Conservation (phyloP, 2,329 filamentous ascomycete genomes). For the Drechslera avenae region DNA sequence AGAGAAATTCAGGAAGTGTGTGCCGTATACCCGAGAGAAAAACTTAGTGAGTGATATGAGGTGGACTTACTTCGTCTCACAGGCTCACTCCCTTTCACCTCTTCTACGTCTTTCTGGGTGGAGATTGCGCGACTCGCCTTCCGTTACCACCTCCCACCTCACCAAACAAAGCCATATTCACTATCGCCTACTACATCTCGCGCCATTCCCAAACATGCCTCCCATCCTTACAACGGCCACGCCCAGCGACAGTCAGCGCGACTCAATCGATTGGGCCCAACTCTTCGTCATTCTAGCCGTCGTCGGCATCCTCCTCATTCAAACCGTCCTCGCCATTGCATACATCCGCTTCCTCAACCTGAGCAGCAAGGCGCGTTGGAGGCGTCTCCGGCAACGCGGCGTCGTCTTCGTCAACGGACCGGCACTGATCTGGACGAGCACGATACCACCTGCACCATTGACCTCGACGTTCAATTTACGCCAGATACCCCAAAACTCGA, state of each 20-base stretch:
- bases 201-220: neutral
- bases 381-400: slow-evolving; percentile 12
- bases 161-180: too few relatives aligned
- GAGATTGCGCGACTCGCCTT: too few relatives aligned
- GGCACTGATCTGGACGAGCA: slow-evolving; percentile 18
- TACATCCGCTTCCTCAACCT: slow-evolving; percentile 6
- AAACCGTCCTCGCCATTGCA: neutral
- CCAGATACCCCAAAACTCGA: neutral
- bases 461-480: slow-evolving; percentile 15
- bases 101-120: too few relatives aligned
- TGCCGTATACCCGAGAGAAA: too few relatives aligned
- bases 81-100: too few relatives aligned
- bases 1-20: too few relatives aligned
- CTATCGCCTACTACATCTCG: neutral
- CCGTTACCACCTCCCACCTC: too few relatives aligned
- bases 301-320: slow-evolving; percentile 4
- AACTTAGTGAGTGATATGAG: too few relatives aligned
- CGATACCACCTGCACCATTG: slow-evolving; percentile 9
- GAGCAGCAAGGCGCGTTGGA: slow-evolving; percentile 20
- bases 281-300: slow-evolving; percentile 8
- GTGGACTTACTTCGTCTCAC: too few relatives aligned
- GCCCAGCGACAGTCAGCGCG: neutral
- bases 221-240: neutral
- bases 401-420: slow-evolving; percentile 19
- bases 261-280: slow-evolving; percentile 8